These are phyloP conservation scores for Colletotrichum caudatum DNA, from an alignment of 2,329 filamentous ascomycete genomes.

Conservation along the genomic window DNA sequence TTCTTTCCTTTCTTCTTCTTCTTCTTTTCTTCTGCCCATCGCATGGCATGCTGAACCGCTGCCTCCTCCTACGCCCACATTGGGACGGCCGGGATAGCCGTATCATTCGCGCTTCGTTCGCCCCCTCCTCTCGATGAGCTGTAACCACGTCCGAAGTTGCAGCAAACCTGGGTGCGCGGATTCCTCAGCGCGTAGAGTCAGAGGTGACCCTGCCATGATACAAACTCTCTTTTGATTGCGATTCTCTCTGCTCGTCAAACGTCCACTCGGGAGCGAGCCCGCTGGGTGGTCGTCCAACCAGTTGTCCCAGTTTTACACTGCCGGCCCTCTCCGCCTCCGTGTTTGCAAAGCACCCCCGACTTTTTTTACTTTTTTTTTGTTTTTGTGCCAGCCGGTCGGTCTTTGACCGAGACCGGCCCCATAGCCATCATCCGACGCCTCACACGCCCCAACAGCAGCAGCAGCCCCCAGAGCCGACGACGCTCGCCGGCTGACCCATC, in stretches of 20 bases:
- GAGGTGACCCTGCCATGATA: conserved; percentile 26
- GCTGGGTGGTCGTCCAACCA: background rate
- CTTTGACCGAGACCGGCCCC: conserved; percentile 32
- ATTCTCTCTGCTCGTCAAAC: conserved; percentile 11
- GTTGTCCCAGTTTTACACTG: conserved; percentile 2
- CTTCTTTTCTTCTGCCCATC: background rate
- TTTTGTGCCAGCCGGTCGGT: conserved; percentile 36
- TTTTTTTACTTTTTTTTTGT: background rate
- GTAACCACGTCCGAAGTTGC: conserved; percentile 17
- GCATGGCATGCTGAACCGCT: background rate
- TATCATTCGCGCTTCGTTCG: conserved; percentile 11
- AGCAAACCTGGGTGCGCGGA: background rate
- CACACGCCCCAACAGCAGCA: conserved; percentile 4
- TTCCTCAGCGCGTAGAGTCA: conserved; percentile 24
- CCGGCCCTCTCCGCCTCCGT: conserved; percentile 4
- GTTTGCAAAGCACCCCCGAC: background rate
- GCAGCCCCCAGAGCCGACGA: conserved; percentile 19
- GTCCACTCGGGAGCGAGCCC: background rate
- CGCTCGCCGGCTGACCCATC: conserved; percentile 9
- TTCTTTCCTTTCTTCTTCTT: background rate
- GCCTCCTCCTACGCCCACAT: conserved; percentile 7
- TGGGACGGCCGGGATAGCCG: conserved; percentile 6
- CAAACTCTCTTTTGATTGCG: conserved; percentile 37
- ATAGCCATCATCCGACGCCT: conserved; percentile 26
- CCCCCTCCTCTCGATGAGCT: conserved; percentile 12